A percentile compares a stretch with the other conserved stretches of the same genome.
Conservation (phyloP, 768 basidiomycete species). For the Mycena olivaceomarginata region DNA sequence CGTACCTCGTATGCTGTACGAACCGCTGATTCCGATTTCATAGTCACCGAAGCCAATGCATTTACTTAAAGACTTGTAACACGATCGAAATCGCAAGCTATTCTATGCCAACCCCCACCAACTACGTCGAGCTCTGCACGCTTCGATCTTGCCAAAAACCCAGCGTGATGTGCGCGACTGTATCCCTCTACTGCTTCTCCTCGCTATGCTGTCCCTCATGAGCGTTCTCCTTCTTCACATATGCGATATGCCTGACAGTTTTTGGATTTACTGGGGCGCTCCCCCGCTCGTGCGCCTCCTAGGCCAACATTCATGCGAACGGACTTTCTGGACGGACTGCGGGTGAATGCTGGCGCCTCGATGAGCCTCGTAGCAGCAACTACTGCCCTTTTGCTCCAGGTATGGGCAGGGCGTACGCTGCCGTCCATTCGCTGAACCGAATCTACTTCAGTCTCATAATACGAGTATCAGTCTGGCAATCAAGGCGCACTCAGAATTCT, state of each 20-base stretch:
- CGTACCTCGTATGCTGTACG: too few relatives aligned
- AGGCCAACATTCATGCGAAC: slow-evolving; percentile 35
- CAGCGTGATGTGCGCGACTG: slow-evolving; percentile 31
- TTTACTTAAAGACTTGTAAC: too few relatives aligned
- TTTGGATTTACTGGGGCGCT: slow-evolving; percentile 19
- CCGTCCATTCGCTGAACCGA: neutral
- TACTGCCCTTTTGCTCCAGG: slow-evolving; percentile 36
- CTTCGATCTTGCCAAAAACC: slow-evolving; percentile 17
- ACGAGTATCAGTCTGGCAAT: slow-evolving; percentile 37
- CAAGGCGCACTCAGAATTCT: slow-evolving; percentile 36
- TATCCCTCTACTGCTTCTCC: neutral
- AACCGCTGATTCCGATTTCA: too few relatives aligned
- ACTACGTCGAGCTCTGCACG: neutral
- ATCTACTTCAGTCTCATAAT: neutral
- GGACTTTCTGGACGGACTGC: slow-evolving; percentile 32
- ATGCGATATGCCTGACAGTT: neutral
- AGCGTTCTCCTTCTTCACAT: slow-evolving; percentile 17
- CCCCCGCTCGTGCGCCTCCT: slow-evolving; percentile 31
- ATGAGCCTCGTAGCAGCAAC: slow-evolving; percentile 32
- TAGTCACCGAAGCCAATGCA: too few relatives aligned
- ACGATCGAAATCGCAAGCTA: too few relatives aligned
- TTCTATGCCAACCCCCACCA: slow-evolving; percentile 5
- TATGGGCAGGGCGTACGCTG: neutral
- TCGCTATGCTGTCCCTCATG: slow-evolving; percentile 11
- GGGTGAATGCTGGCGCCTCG: slow-evolving; percentile 36